phyloP scores from a whole-genome alignment of 495 filamentous ascomycete species.

The Penicillium coffeae region DNA sequence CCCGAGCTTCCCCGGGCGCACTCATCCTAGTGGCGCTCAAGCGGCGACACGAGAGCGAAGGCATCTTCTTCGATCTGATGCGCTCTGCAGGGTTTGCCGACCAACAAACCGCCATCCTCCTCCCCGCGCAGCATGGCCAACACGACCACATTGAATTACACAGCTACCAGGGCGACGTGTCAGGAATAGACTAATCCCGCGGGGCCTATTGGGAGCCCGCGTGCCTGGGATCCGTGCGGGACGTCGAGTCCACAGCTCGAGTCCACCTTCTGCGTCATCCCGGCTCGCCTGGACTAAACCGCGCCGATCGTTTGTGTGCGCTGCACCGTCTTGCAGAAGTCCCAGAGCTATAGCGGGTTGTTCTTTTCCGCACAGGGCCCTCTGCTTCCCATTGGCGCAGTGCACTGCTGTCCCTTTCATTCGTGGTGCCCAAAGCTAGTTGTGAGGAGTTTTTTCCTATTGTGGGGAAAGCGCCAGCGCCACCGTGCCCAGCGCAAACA shows the following conservation, averaged over 20 bases:
- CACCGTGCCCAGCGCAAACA: neutral
- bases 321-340: neutral
- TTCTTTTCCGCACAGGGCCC: neutral
- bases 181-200: neutral
- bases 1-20: slow-evolving; percentile 44
- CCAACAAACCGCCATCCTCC: slow-evolving; percentile 41
- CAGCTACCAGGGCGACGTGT: slow-evolving; percentile 30
- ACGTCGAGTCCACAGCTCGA: no score
- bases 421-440: neutral
- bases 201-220: neutral
- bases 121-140: slow-evolving; percentile 58
- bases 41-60: slow-evolving; percentile 77
- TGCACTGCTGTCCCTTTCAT: neutral
- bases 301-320: neutral
- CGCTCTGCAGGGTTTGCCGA: slow-evolving; percentile 49
- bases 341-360: neutral
- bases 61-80: slow-evolving; percentile 76
- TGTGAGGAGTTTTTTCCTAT: neutral
- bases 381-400: neutral
- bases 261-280: neutral
- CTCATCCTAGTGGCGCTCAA: slow-evolving; percentile 77
- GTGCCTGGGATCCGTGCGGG: no score
- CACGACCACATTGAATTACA: slow-evolving; percentile 60
- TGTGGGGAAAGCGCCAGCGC: slow-evolving; percentile 1
- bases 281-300: neutral